These are phyloP conservation scores for Ramularia endophylla DNA, from an alignment of 2,329 filamentous ascomycete species.

Conservation along the genomic window DNA sequence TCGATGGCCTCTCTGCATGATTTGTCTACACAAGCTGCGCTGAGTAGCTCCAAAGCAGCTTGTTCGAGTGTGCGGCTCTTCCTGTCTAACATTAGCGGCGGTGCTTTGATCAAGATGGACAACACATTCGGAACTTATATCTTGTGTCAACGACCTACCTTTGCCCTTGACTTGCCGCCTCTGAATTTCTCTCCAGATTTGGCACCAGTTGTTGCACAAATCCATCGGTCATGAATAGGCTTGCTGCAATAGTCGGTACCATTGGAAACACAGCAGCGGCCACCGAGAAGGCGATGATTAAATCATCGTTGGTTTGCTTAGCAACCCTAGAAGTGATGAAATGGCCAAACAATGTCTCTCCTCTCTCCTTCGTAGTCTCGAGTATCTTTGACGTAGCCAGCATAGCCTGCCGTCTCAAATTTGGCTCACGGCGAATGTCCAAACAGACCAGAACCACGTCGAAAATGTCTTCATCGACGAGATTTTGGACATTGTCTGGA, in stretches of 20 bases:
- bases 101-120: too few relatives aligned
- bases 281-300: conserved; percentile 90
- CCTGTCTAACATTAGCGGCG: conserved; percentile 45
- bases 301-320: conserved; percentile 76
- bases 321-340: conserved; percentile 69
- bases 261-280: conserved; percentile 83
- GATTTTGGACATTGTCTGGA: conserved; percentile 53
- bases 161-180: conserved; percentile 27
- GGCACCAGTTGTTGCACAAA: conserved; percentile 69
- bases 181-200: conserved; percentile 48
- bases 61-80: conserved; percentile 83
- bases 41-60: conserved; percentile 81
- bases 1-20: conserved; percentile 76
- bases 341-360: conserved; percentile 56
- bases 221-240: conserved; percentile 80
- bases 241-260: conserved; percentile 65
- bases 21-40: conserved; percentile 81
- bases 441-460: conserved; percentile 82
- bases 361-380: conserved; percentile 66
- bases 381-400: conserved; percentile 78
- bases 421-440: conserved; percentile 70
- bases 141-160: conserved; percentile 20
- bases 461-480: conserved; percentile 68
- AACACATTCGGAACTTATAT: too few relatives aligned
- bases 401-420: conserved; percentile 73